A percentile compares a stretch with the other conserved stretches of the same genome.
Conservation (phyloP, 768 basidiomycete genomes). For the Xanthoconium stramineum region DNA sequence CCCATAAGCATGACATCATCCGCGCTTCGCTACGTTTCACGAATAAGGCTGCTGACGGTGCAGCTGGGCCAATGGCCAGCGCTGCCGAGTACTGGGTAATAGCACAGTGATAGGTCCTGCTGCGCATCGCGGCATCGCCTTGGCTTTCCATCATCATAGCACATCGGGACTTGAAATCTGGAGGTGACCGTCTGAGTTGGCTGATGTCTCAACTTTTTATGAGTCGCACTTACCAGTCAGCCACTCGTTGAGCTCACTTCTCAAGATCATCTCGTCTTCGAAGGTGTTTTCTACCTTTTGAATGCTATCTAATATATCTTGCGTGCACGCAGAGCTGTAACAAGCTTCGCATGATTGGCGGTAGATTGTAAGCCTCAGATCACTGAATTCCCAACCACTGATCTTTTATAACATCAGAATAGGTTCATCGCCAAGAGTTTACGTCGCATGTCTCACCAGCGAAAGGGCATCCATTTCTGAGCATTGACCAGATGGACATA, state of each 20-base stretch:
- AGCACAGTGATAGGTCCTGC: slow-evolving; percentile 1
- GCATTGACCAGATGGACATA: slow-evolving; percentile 9
- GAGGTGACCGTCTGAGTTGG: not conserved
- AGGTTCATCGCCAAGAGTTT: not conserved
- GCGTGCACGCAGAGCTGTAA: not conserved
- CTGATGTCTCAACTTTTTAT: not conserved
- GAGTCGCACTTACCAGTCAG: slow-evolving; percentile 2
- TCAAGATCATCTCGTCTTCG: slow-evolving; percentile 6
- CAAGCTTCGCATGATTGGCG: slow-evolving; percentile 11
- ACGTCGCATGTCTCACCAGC: slow-evolving; percentile 5
- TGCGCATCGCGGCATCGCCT: slow-evolving; percentile 9
- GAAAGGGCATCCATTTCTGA: slow-evolving; percentile 13
- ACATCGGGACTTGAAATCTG: slow-evolving; percentile 13
- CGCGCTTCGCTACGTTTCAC: slow-evolving; percentile 16
- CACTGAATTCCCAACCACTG: slow-evolving; percentile 17
- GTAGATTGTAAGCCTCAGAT: slow-evolving; percentile 5
- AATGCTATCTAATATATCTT: not conserved
- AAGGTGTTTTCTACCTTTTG: slow-evolving; percentile 4
- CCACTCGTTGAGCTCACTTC: slow-evolving; percentile 6
- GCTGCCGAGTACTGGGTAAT: slow-evolving; percentile 12
- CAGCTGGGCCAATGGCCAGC: not conserved
- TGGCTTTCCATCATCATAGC: not conserved
- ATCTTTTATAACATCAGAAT: not conserved
- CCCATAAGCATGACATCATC: not conserved
- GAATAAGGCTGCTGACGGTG: not conserved